Percentiles rank a stretch among this genome's conserved stretches.
These are phyloP conservation scores for Solanum bukasovii DNA, from an alignment of 257 asterid species.

Conservation along the genomic window DNA sequence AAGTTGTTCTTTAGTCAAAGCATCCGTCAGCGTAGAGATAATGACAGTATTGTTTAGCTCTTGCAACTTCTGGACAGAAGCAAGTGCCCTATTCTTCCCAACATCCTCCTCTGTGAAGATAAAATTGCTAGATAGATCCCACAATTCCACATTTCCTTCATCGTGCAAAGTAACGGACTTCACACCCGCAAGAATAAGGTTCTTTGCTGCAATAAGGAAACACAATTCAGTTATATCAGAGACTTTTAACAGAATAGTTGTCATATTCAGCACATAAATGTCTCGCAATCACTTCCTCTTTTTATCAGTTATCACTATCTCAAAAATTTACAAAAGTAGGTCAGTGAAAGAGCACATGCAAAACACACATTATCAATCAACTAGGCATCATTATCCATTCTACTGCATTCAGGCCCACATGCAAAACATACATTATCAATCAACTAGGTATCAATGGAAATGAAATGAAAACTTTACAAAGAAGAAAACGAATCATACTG, in stretches of 20 bases:
- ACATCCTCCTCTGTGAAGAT: slow-evolving; percentile 70
- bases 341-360: not conserved
- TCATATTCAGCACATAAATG: not conserved
- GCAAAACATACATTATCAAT: not conserved
- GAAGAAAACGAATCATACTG: not conserved
- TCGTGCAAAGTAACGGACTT: slow-evolving; percentile 91
- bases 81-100: slow-evolving; percentile 88
- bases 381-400: not conserved
- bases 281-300: not conserved
- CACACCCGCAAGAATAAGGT: slow-evolving; percentile 89
- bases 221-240: not conserved
- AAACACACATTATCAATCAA: not conserved
- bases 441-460: not conserved
- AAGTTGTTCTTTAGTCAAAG: slow-evolving; percentile 58
- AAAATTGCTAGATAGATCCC: slow-evolving; percentile 93
- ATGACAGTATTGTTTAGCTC: slow-evolving; percentile 85
- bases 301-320: not conserved
- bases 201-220: slow-evolving; percentile 57
- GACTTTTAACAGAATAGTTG: not conserved
- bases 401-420: not conserved
- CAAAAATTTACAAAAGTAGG: not conserved
- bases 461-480: not conserved
- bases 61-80: slow-evolving; percentile 75
- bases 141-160: slow-evolving; percentile 71
- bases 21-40: slow-evolving; percentile 54